Base-by-base conservation (phyloP, 2,329 filamentous ascomycete species). In the Aspergillus glaucus region DNA sequence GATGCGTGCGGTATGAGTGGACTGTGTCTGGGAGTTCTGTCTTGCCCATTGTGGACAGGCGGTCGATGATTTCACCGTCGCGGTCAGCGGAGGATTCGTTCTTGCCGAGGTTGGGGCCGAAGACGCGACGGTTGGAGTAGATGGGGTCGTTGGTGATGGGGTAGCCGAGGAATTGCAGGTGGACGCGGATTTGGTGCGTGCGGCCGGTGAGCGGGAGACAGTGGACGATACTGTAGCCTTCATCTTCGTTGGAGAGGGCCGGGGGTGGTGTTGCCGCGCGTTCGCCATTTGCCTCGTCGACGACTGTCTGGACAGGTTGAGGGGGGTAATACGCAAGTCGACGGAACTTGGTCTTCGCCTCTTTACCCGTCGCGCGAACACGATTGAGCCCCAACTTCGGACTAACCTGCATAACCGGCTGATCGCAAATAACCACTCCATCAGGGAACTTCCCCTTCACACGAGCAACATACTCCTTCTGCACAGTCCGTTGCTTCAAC, bases 61-160 rank as follows among this genome's bases (percentile, higher is more conserved):
- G 82, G 17, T 84, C 84, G 66, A 98, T 91, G 58, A 98, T 86
- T 63, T 95, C 89, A 51, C 93, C 87, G 66, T 98, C 93, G 39
- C 85, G 82, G 49, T 89, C 85, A 22, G 79, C 79, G 17, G 77
- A 77, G 3, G 80, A 82, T 44, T 92, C 85, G 12, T 76, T 74
- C 44, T 74, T 80, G 14, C 88, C 93, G 0, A 98, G 80, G 8
- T 85, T 79, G 1, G 85, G 76, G 0, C 93, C 93, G 77, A 95
- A 98, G 9, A 98, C 93, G 49, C 84, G 84, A 63, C 88, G 84
- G 65, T 98, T 98, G 60, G 88, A 90, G 68, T 98, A 98, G 59
- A 98, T 97, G 6, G 93, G 93, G 64, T 98, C 93, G 67, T 98
- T 98, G 55, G 89, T 85, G 58, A 98, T 97, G 1, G 93, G 93